These are phyloP conservation scores for Xylariomycetidae sp. DNA, from an alignment of 2,329 filamentous ascomycete genomes.

Conservation along the genomic window DNA sequence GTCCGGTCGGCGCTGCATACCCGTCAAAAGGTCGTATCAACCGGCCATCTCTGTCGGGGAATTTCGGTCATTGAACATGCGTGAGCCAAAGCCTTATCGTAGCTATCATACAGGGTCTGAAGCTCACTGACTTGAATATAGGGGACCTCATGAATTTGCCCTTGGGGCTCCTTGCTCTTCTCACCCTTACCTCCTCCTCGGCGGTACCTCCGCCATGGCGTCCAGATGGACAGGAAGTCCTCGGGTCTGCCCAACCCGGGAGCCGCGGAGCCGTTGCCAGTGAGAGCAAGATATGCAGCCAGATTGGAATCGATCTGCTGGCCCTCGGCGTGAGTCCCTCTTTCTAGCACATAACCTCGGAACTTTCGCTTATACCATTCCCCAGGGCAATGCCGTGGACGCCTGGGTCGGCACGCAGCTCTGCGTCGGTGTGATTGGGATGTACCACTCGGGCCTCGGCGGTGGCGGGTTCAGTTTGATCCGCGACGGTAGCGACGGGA, in stretches of 20 bases:
- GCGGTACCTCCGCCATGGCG: conserved; percentile 14
- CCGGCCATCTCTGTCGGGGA: no score
- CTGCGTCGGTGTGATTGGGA: conserved; percentile 69
- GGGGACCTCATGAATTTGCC: no score
- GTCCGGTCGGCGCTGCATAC: no score
- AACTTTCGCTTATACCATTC: neutral
- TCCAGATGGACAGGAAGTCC: conserved; percentile 12
- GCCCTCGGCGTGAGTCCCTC: conserved; percentile 20
- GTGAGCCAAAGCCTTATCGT: no score
- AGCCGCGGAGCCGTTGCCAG: conserved; percentile 24
- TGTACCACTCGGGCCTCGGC: conserved; percentile 79
- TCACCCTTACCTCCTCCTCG: conserved; percentile 5
- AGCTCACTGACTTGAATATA: no score
- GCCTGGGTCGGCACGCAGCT: conserved; percentile 68
- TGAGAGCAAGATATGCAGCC: conserved; percentile 26
- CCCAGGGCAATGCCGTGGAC: conserved; percentile 68
- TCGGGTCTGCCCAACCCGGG: conserved; percentile 10
- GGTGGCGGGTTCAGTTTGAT: conserved; percentile 89
- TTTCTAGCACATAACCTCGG: neutral
- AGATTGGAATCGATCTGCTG: conserved; percentile 28
- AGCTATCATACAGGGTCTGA: no score
- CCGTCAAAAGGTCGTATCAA: no score
- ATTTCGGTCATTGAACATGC: no score
- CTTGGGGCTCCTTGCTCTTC: neutral
- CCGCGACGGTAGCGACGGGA: conserved; percentile 60